Conservation (phyloP, 768 basidiomycete species). For the Suillus lakei region DNA sequence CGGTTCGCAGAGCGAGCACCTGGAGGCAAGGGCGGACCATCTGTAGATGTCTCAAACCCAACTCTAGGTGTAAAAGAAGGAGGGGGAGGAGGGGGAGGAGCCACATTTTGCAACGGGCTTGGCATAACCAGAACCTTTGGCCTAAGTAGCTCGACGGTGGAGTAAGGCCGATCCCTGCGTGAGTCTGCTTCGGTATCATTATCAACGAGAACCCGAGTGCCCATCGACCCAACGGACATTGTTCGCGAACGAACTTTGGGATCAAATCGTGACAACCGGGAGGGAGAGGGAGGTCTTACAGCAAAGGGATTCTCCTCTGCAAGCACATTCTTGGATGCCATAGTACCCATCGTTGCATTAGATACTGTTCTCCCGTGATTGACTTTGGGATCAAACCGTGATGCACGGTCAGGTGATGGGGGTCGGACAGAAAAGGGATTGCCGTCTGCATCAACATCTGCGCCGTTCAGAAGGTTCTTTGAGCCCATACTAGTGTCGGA, state of each 20-base stretch:
- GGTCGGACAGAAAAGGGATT: slow-evolving; percentile 42
- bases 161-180: slow-evolving; percentile 61
- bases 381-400: slow-evolving; percentile 50
- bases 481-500: slow-evolving; percentile 60
- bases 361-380: slow-evolving; percentile 44
- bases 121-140: slow-evolving; percentile 97
- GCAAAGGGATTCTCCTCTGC: slow-evolving; percentile 68
- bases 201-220: slow-evolving; percentile 65
- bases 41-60: slow-evolving; percentile 66
- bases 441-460: slow-evolving; percentile 35
- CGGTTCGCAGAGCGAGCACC: slow-evolving; percentile 66
- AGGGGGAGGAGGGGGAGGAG: slow-evolving; percentile 38
- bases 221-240: slow-evolving; percentile 67
- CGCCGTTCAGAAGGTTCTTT: slow-evolving; percentile 45
- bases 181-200: slow-evolving; percentile 47
- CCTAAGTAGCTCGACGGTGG: slow-evolving; percentile 78
- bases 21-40: slow-evolving; percentile 80
- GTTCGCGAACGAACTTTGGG: slow-evolving; percentile 75
- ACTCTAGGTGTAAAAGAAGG: slow-evolving; percentile 45
- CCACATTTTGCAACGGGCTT: slow-evolving; percentile 70
- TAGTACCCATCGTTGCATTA: slow-evolving; percentile 50
- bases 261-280: slow-evolving; percentile 75
- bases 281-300: slow-evolving; percentile 62
- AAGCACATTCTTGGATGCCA: slow-evolving; percentile 37
- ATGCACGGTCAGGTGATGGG: slow-evolving; percentile 43